Percentiles rank a stretch among this genome's conserved stretches.
Conservation (phyloP, 2,329 filamentous ascomycete species). For the Xylariaceae sp. region DNA sequence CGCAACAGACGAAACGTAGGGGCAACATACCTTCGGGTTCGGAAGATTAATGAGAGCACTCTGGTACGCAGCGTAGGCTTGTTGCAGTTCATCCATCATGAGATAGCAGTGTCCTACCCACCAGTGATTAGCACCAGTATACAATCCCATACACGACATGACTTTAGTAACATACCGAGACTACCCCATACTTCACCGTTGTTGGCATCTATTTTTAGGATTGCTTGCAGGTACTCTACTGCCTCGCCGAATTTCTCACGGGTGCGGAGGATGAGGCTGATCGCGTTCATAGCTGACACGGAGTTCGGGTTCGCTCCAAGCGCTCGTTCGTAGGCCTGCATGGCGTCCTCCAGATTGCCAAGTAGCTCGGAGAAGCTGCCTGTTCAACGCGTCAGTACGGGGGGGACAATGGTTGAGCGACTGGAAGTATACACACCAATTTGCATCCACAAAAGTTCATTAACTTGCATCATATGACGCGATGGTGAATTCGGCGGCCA, state of each 20-base stretch:
- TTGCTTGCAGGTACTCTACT: constrained; percentile 86
- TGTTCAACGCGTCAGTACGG: constrained; percentile 37
- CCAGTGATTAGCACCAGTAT: constrained; percentile 18
- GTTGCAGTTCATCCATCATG: constrained; percentile 98
- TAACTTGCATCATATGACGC: constrained; percentile 72
- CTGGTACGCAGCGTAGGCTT: constrained; percentile 95
- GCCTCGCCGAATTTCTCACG: constrained; percentile 93
- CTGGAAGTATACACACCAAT: constrained; percentile 56
- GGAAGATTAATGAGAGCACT: constrained; percentile 88
- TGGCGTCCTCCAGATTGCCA: constrained; percentile 83
- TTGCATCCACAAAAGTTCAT: constrained; percentile 87
- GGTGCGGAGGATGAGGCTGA: constrained; percentile 84
- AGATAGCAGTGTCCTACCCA: constrained; percentile 85
- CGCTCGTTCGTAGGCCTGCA: constrained; percentile 86
- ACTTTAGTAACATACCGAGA: constrained; percentile 57
- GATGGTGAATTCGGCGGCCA: constrained; percentile 54
- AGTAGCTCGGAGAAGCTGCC: constrained; percentile 83
- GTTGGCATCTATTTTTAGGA: constrained; percentile 80
- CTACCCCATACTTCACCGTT: constrained; percentile 98
- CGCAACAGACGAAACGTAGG: background rate
- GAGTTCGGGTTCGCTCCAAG: constrained; percentile 85
- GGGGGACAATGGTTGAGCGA: constrained; percentile 1
- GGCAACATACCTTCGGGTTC: constrained; percentile 74
- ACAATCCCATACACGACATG: background rate
- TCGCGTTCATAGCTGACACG: constrained; percentile 87